A percentile compares a stretch with the other conserved stretches of the same genome.
These are phyloP conservation scores for Xerophyta viscosa DNA, from an alignment of 106 monocot species.

Conservation along the genomic window DNA sequence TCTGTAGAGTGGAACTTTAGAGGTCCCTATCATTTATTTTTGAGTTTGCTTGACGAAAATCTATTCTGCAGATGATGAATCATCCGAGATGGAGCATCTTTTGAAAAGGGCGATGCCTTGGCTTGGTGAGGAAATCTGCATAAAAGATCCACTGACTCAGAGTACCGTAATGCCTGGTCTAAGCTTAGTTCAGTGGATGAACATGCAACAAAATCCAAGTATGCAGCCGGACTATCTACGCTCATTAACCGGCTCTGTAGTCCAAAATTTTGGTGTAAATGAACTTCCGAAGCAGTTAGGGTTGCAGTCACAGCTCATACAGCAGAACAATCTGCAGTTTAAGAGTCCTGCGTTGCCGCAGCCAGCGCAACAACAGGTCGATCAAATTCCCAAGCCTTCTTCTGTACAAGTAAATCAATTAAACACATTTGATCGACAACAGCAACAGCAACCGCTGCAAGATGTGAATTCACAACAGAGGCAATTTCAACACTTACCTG, in stretches of 20 bases:
- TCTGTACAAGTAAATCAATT: constrained; percentile 40
- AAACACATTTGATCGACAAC: constrained; percentile 3
- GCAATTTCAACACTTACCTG: constrained; percentile 41
- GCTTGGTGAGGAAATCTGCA: constrained; percentile 84
- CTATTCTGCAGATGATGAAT: constrained; percentile 60
- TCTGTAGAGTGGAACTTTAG: too few species aligned
- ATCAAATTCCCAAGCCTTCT: constrained; percentile 42
- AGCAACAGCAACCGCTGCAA: constrained; percentile 44
- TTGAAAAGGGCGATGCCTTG: constrained; percentile 82
- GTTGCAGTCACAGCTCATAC: constrained; percentile 44
- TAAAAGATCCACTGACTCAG: constrained; percentile 66
- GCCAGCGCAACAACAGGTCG: constrained; percentile 34
- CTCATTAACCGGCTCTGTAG: constrained; percentile 31
- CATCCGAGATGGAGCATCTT: constrained; percentile 78
- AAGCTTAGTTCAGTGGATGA: constrained; percentile 82
- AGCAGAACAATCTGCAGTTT: constrained; percentile 56
- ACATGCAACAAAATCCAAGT: constrained; percentile 62
- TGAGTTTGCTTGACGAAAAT: too few species aligned
- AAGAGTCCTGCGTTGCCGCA: constrained; percentile 32
- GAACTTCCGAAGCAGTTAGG: constrained; percentile 50
- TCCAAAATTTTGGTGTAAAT: constrained; percentile 50
- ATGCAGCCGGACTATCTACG: constrained; percentile 54
- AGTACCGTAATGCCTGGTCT: constrained; percentile 68
- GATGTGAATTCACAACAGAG: constrained; percentile 32
- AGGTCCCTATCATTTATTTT: too few species aligned